Conservation (phyloP, 805 yeast species). For the Ogataea saltuana region DNA sequence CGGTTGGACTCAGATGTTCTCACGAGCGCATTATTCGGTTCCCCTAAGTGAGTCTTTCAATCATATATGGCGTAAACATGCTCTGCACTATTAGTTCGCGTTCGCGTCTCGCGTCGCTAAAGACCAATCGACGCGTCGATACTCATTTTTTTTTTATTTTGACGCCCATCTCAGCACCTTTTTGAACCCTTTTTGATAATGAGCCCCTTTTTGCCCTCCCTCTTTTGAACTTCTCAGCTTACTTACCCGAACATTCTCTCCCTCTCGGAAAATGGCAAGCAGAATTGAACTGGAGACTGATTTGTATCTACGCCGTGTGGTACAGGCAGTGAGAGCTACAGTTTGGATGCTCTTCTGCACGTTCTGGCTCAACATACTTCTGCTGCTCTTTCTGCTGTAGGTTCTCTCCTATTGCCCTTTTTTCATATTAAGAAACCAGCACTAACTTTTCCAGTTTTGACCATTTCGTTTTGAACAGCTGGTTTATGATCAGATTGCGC, state of each 20-base stretch:
- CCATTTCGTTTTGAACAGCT: slow-evolving; percentile 17
- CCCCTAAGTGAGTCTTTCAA: background rate
- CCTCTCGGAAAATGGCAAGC: background rate
- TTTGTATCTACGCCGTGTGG: slow-evolving; percentile 3
- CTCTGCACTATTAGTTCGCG: slow-evolving; percentile 6
- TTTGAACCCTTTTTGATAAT: background rate
- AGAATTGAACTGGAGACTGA: background rate
- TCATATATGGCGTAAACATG: slow-evolving; percentile 5
- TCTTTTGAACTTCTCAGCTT: background rate
- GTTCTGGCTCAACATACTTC: slow-evolving; percentile 16
- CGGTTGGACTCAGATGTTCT: too few species aligned
- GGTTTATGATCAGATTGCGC: slow-evolving; percentile 7
- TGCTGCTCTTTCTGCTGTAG: slow-evolving; percentile 18
- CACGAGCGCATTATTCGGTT: background rate
- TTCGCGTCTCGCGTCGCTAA: slow-evolving; percentile 8
- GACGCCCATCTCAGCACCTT: too few species aligned
- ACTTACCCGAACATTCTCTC: background rate
- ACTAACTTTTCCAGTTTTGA: slow-evolving; percentile 6
- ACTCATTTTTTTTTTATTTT: background rate
- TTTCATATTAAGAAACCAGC: background rate
- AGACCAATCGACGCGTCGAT: background rate
- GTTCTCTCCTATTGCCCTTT: slow-evolving; percentile 1
- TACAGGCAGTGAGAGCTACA: slow-evolving; percentile 8
- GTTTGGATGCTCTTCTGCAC: slow-evolving; percentile 17
- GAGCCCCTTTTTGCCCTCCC: background rate